Evolutionary conservation across 2,329 filamentous ascomycete genomes (phyloP).

Genomic region (Colletotrichum neosansevieriae): DNA sequence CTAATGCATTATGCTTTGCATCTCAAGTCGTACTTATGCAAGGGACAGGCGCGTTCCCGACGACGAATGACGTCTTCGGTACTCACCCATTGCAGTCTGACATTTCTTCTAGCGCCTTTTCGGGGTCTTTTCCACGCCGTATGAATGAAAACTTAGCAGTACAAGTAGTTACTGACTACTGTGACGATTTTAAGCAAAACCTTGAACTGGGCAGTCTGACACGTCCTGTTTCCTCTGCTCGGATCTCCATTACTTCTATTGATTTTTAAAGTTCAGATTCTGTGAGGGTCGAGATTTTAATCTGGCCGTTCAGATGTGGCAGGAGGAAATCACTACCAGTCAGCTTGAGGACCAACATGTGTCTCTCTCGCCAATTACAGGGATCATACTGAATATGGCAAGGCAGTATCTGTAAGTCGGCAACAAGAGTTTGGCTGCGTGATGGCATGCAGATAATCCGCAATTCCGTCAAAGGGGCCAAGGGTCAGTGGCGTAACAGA

Average conservation of each 20-base stretch:
- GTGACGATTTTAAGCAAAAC: too few relatives aligned
- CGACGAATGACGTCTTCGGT: background rate
- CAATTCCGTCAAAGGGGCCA: constrained; percentile 10
- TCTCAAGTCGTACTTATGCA: constrained; percentile 32
- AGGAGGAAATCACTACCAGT: background rate
- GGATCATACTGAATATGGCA: background rate
- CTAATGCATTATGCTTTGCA: constrained; percentile 23
- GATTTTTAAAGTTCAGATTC: too few relatives aligned
- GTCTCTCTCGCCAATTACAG: background rate
- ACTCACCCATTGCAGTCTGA: too few relatives aligned
- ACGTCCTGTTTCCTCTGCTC: too few relatives aligned
- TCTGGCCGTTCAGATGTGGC: background rate
- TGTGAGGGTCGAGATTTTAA: too few relatives aligned
- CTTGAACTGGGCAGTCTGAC: too few relatives aligned
- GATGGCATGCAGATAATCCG: constrained; percentile 26
- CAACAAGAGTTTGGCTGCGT: background rate
- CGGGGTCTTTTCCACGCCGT: too few relatives aligned
- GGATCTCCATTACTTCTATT: too few relatives aligned
- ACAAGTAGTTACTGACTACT: too few relatives aligned
- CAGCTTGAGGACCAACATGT: background rate
- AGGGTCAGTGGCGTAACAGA: background rate
- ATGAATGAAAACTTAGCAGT: too few relatives aligned
- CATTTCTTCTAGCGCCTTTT: too few relatives aligned
- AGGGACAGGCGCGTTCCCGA: constrained; percentile 18
- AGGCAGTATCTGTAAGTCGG: background rate